Percentiles rank a stretch among this genome's conserved stretches.
Evolutionary conservation across 2,329 filamentous ascomycete species (phyloP).

Genomic region (Echinosphaeria canescens): DNA sequence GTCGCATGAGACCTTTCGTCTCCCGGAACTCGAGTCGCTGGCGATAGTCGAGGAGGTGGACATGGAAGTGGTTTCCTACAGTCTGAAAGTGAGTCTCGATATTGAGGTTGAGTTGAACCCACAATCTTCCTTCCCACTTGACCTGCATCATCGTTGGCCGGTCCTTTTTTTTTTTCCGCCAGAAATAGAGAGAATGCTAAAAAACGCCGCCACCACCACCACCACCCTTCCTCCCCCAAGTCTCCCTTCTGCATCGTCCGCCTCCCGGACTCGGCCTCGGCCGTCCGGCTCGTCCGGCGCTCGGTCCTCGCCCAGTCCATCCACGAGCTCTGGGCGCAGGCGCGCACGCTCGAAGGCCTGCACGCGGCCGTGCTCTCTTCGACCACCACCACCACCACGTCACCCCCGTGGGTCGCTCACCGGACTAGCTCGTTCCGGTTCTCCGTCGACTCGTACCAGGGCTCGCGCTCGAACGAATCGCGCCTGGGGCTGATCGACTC

Average conservation of each 20-base stretch:
- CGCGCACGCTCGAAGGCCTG: slow-evolving; percentile 41
- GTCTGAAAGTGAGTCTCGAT: slow-evolving; percentile 51
- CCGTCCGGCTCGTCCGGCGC: slow-evolving; percentile 44
- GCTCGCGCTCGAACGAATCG: slow-evolving; percentile 37
- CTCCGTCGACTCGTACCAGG: slow-evolving; percentile 61
- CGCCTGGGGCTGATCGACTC: slow-evolving; percentile 62
- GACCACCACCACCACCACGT: slow-evolving; percentile 29
- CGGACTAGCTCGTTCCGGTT: slow-evolving; percentile 56
- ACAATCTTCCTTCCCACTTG: too few species aligned
- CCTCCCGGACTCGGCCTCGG: slow-evolving; percentile 41
- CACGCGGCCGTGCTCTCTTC: slow-evolving; percentile 48
- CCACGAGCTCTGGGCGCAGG: slow-evolving; percentile 75
- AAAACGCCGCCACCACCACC: too few species aligned
- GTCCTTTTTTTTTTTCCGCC: too few species aligned
- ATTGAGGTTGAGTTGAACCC: too few species aligned
- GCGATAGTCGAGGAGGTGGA: slow-evolving; percentile 45
- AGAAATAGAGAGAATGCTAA: too few species aligned
- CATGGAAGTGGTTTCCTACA: slow-evolving; percentile 56
- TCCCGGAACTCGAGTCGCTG: slow-evolving; percentile 64
- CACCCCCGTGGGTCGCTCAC: slow-evolving; percentile 46
- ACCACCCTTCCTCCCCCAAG: too few species aligned
- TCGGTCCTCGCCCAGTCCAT: slow-evolving; percentile 69
- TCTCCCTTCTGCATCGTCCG: slow-evolving; percentile 70
- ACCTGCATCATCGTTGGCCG: too few species aligned
- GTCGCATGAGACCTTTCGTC: slow-evolving; percentile 74